Percentiles rank a stretch among this genome's conserved stretches.
Evolutionary conservation across 2,329 filamentous ascomycete species (phyloP).

Genomic region (Bipolaris sorokiniana): DNA sequence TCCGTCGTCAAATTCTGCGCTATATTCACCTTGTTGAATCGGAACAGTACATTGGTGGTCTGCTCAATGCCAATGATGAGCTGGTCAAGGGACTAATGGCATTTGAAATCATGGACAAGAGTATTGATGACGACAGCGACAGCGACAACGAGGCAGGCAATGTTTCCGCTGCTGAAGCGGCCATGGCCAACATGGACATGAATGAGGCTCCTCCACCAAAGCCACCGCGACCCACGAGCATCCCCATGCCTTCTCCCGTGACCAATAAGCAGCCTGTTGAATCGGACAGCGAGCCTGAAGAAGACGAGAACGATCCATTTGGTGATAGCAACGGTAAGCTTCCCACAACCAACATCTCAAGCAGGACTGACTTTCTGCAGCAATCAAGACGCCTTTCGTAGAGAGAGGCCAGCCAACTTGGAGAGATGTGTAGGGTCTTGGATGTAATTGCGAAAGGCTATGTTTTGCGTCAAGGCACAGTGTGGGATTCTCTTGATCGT

Average conservation of each 20-base stretch:
- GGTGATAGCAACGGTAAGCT: slow-evolving; percentile 72
- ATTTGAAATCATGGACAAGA: slow-evolving; percentile 90
- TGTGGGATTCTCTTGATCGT: slow-evolving; percentile 4
- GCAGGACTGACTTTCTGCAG: slow-evolving; percentile 25
- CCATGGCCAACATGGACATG: slow-evolving; percentile 55
- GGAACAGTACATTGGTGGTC: slow-evolving; percentile 87
- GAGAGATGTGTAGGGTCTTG: slow-evolving; percentile 43
- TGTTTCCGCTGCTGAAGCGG: slow-evolving; percentile 44
- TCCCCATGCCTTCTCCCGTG: slow-evolving; percentile 44
- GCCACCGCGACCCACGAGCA: slow-evolving; percentile 55
- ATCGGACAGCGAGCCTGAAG: slow-evolving; percentile 62
- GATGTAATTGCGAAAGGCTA: background rate
- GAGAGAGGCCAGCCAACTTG: slow-evolving; percentile 44
- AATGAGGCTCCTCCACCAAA: slow-evolving; percentile 55
- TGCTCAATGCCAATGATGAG: slow-evolving; percentile 94
- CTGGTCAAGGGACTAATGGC: slow-evolving; percentile 93
- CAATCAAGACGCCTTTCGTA: slow-evolving; percentile 61
- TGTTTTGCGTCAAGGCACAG: slow-evolving; percentile 3
- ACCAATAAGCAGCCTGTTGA: slow-evolving; percentile 52
- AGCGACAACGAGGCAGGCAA: slow-evolving; percentile 58
- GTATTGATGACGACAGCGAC: slow-evolving; percentile 74
- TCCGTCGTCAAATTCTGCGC: slow-evolving; percentile 82
- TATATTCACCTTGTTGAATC: slow-evolving; percentile 91
- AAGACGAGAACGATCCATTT: slow-evolving; percentile 81
- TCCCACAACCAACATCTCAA: fast-evolving